Conservation (phyloP, 495 filamentous ascomycete species). For the Trichoderma reesei region DNA sequence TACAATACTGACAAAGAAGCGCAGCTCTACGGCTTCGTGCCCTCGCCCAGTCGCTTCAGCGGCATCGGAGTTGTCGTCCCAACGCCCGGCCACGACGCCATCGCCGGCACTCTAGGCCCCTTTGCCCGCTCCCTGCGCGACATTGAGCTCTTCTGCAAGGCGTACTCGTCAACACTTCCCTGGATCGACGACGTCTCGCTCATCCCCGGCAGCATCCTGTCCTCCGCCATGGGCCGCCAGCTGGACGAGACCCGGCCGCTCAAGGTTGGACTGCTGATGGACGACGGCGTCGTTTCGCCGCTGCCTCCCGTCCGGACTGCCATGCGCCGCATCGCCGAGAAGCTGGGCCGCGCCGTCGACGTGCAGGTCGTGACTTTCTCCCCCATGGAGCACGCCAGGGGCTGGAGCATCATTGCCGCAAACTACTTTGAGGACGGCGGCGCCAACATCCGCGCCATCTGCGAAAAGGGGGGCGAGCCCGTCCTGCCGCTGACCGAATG, state of each 20-base stretch:
- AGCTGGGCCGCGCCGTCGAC: neutral
- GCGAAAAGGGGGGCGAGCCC: neutral
- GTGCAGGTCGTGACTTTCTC: neutral
- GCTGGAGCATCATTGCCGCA: neutral
- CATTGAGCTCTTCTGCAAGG: slow-evolving; percentile 7
- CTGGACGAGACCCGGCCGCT: slow-evolving; percentile 6
- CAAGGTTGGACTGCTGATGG: slow-evolving; percentile 1
- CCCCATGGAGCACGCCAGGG: neutral
- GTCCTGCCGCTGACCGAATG: neutral
- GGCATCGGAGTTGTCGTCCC: neutral
- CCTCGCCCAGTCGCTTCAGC: neutral
- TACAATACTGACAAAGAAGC: neutral
- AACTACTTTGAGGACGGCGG: slow-evolving; percentile 5
- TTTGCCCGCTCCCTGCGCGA: slow-evolving; percentile 1
- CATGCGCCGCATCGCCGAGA: neutral
- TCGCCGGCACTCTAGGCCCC: neutral
- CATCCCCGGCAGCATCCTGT: neutral
- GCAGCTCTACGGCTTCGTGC: slow-evolving; percentile 1
- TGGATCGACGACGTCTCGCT: slow-evolving; percentile 4
- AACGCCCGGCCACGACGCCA: slow-evolving; percentile 5
- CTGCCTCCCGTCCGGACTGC: neutral
- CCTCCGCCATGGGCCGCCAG: neutral
- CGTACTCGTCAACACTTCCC: neutral
- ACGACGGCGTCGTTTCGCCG: slow-evolving; percentile 4
- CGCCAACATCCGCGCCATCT: neutral